Conservation (phyloP, 2,329 filamentous ascomycete species). For the Paraphoma chrysanthemicola region DNA sequence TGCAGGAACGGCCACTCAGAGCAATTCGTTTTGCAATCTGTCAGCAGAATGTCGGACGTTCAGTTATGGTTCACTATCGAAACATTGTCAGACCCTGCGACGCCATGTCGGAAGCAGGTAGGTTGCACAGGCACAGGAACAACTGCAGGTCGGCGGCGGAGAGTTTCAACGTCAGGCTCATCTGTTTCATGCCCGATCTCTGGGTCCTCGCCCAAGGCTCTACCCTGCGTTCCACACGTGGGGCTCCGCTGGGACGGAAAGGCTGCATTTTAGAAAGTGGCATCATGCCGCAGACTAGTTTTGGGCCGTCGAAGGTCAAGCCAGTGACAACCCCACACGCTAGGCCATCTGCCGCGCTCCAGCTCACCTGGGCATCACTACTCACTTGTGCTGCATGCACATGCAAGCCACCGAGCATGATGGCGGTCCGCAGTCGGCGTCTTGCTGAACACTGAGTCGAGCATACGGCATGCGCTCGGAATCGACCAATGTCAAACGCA, state of each 20-base stretch:
- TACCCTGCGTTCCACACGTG: conserved; percentile 23
- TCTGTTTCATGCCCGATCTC: conserved; percentile 20
- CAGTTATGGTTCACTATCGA: conserved; percentile 8
- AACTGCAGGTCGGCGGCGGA: conserved; percentile 15
- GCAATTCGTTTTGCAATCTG: not conserved
- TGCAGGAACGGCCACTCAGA: conserved; percentile 1
- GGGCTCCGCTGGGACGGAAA: conserved; percentile 18
- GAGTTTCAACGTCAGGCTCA: conserved; percentile 12
- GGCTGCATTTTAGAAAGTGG: conserved; percentile 7
- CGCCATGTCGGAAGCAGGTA: conserved; percentile 4
- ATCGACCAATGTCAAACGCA: conserved; percentile 15
- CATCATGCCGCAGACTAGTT: conserved; percentile 10
- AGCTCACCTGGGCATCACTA: conserved; percentile 4
- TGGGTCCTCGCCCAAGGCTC: conserved; percentile 15
- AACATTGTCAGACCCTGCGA: conserved; percentile 5
- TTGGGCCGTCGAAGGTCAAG: conserved; percentile 6
- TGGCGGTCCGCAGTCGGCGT: conserved; percentile 12
- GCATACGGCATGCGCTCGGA: conserved; percentile 16
- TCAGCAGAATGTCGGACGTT: conserved; percentile 4
- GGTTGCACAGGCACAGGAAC: conserved; percentile 4
- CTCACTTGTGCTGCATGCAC: conserved; percentile 11
- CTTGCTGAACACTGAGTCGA: conserved; percentile 7
- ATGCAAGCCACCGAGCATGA: conserved; percentile 19
- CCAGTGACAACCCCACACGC: conserved; percentile 8
- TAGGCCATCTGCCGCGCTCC: conserved; percentile 12